Conservation (phyloP, 805 yeast species). For the Candida maesae region DNA sequence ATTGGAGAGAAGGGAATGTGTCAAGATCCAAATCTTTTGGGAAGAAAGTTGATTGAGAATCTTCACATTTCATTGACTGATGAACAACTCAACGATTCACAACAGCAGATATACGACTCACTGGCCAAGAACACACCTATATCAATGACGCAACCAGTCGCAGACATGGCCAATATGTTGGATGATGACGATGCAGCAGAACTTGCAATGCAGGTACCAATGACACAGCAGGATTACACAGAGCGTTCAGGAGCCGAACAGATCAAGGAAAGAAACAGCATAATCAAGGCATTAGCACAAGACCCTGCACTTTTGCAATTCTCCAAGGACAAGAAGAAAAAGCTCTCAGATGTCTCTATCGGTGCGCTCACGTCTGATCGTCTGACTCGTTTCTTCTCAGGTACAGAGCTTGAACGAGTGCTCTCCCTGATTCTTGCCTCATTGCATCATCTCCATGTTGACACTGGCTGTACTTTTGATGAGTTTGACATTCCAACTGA, state of each 20-base stretch:
- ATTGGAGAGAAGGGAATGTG: slow-evolving; percentile 47
- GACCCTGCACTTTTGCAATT: slow-evolving; percentile 53
- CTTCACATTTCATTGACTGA: slow-evolving; percentile 53
- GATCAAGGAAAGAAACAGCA: slow-evolving; percentile 28
- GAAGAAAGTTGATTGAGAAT: slow-evolving; percentile 47
- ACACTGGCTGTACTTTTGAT: slow-evolving; percentile 19
- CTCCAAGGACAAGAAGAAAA: slow-evolving; percentile 22
- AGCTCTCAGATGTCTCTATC: slow-evolving; percentile 27
- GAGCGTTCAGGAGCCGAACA: slow-evolving; percentile 31
- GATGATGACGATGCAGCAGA: slow-evolving; percentile 33
- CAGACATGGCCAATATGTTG: slow-evolving; percentile 39
- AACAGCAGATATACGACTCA: slow-evolving; percentile 21
- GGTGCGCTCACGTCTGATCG: slow-evolving; percentile 28
- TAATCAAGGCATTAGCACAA: slow-evolving; percentile 37
- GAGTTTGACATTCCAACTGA: slow-evolving; percentile 14
- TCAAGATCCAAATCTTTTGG: slow-evolving; percentile 46
- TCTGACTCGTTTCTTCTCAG: slow-evolving; percentile 50
- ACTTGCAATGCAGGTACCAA: slow-evolving; percentile 23
- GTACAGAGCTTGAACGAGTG: slow-evolving; percentile 39
- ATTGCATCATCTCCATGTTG: slow-evolving; percentile 39
- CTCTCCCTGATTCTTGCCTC: slow-evolving; percentile 40
- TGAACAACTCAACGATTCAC: slow-evolving; percentile 33
- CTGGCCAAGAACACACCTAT: slow-evolving; percentile 13
- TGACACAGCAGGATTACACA: slow-evolving; percentile 41
- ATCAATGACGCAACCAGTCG: slow-evolving; percentile 46